Percentiles rank a stretch among this genome's conserved stretches.
Evolutionary conservation across 306 rosid species (phyloP).

Genomic region (Castanospermum australe): DNA sequence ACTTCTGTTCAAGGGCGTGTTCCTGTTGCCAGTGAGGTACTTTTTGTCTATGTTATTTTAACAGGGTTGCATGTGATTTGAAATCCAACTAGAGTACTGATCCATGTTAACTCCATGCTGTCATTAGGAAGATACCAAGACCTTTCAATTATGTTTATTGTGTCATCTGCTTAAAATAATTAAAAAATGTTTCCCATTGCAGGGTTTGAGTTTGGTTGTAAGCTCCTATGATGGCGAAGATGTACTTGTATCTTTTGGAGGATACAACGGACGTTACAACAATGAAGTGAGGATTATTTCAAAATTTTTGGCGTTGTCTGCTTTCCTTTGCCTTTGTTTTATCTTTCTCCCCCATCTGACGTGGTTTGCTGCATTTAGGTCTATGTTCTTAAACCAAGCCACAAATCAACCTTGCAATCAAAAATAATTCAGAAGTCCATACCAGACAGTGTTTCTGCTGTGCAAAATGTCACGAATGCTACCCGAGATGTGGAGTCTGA

Average conservation of each 20-base stretch:
- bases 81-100: neutral
- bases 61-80: constrained; percentile 5
- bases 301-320: neutral
- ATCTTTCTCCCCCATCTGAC: constrained; percentile 22
- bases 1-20: constrained; percentile 89
- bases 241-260: constrained; percentile 81
- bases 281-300: constrained; percentile 62
- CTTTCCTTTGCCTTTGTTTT: constrained; percentile 15
- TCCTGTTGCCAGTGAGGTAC: constrained; percentile 94
- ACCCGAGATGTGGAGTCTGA: constrained; percentile 77
- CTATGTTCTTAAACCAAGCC: constrained; percentile 90
- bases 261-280: constrained; percentile 90
- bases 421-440: constrained; percentile 57
- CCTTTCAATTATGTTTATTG: neutral
- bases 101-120: neutral
- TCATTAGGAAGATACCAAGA: neutral
- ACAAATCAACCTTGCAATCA: constrained; percentile 82
- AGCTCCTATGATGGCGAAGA: constrained; percentile 78
- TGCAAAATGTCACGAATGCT: constrained; percentile 64
- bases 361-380: constrained; percentile 51
- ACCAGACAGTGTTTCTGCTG: constrained; percentile 71
- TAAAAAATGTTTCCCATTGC: constrained; percentile 35
- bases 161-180: constrained; percentile 12
- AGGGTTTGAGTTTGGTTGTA: constrained; percentile 92
- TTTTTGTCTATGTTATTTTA: constrained; percentile 3